Base-by-base conservation (phyloP, 306 rosid genomes). In the Cajanus cajan region DNA sequence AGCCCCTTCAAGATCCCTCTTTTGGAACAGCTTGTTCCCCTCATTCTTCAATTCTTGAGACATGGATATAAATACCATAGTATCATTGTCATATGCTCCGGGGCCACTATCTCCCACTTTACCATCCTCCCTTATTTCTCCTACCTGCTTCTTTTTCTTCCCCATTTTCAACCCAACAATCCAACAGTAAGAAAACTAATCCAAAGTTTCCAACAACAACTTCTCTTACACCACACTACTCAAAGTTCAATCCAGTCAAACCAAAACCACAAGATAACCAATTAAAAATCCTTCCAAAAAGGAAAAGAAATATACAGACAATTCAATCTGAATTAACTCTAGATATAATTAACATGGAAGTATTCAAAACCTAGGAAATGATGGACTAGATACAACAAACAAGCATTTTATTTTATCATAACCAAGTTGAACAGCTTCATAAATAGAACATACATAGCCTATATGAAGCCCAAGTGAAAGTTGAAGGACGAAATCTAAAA, bases 1-100 rank as follows among this genome's bases (percentile, higher is more conserved):
- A 44, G 98, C 97, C 73, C 97, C 98, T 82, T 83, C 89, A 73
- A 36, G 83, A 82, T 95, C 96, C 78, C 96, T 85, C 83, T 82
- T 88, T 65, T 90, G 97, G 65, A 95, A 95, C 88, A 92, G 54
- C 80, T 78, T 95, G 86, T 95, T 95, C 22, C 97, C 98, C 82
- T 95, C 98, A 44, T 87, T 92, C 89, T 90, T 95, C 82, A 95
- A 82, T 64, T 82, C 91, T 67, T 85, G 93, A 69, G 97, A 78
- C 92, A 79, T 85, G 5, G 91, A 78, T 74, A 90, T 87, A 80
- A 90, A 90, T 31, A 80, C 84, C 44, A 36, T 47, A 18, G 89
- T 83, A 80, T 95, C 98, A 58, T 87, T 85, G 37, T 92, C 97
- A 74, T 51, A 70, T 55, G 74, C 74, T 62, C 68, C 84, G 4